Conservation (phyloP, 2,329 filamentous ascomycete species). For the Colletotrichum brevisporum region DNA sequence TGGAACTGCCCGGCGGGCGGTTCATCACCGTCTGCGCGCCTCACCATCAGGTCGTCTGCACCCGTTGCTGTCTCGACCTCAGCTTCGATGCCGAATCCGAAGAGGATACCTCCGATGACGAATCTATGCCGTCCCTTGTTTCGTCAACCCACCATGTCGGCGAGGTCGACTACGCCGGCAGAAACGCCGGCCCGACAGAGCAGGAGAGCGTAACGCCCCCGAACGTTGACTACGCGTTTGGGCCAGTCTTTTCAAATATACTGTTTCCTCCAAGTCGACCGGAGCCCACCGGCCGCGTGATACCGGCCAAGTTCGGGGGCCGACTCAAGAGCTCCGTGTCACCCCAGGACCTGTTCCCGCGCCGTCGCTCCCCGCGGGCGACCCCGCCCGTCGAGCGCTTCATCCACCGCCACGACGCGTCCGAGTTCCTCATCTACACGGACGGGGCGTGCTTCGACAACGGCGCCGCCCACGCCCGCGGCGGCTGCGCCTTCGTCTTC, state of each 20-base stretch:
- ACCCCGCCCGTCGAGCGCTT: constrained; percentile 43
- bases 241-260: not conserved
- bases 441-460: constrained; percentile 63
- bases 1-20: constrained; percentile 26
- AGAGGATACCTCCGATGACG: not conserved
- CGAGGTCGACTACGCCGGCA: not conserved
- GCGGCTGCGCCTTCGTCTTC: constrained; percentile 57
- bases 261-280: too few species aligned
- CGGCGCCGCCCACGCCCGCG: constrained; percentile 53
- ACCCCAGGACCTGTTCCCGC: constrained; percentile 48
- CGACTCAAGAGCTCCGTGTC: constrained; percentile 29
- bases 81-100: not conserved
- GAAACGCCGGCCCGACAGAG: not conserved
- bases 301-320: constrained; percentile 49
- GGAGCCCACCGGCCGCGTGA: constrained; percentile 37
- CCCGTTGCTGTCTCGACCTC: constrained; percentile 29
- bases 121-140: not conserved
- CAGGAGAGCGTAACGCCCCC: not conserved
- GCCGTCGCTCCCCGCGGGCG: constrained; percentile 9
- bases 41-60: constrained; percentile 18
- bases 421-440: constrained; percentile 57
- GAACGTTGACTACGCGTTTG: not conserved
- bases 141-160: not conserved
- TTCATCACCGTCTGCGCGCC: constrained; percentile 13
- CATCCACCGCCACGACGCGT: constrained; percentile 49